A percentile compares a stretch with the other conserved stretches of the same genome.
Evolutionary conservation across 2,329 filamentous ascomycete species (phyloP).

Genomic region (Chaetomium globosum): DNA sequence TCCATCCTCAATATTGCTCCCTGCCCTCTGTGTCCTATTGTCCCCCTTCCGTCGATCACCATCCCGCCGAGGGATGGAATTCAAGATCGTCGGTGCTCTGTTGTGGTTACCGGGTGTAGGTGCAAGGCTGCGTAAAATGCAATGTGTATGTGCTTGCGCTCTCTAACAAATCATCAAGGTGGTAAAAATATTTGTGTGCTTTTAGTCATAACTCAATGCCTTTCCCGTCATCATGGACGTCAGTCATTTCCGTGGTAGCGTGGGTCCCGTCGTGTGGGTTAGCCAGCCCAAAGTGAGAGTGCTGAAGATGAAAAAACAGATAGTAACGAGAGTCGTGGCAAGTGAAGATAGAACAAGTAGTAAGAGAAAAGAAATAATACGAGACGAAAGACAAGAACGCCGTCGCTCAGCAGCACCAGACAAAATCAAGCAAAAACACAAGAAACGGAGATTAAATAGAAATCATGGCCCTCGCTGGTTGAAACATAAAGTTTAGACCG

Average conservation of each 20-base stretch:
- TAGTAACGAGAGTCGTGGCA: slow-evolving; percentile 22
- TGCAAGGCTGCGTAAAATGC: not conserved
- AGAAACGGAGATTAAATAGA: slow-evolving; percentile 36
- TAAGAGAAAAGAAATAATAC: slow-evolving; percentile 12
- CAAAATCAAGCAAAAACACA: slow-evolving; percentile 38
- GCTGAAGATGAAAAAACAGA: slow-evolving; percentile 24
- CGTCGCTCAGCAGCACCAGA: slow-evolving; percentile 34
- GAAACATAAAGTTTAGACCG: slow-evolving; percentile 36
- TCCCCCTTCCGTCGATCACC: not conserved
- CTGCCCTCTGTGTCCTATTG: not conserved
- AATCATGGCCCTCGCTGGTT: slow-evolving; percentile 25
- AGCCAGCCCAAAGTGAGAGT: slow-evolving; percentile 36
- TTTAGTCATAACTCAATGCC: slow-evolving; percentile 27
- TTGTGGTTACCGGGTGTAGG: not conserved
- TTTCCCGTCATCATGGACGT: slow-evolving; percentile 35
- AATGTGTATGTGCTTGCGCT: slow-evolving; percentile 4
- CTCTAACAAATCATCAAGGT: slow-evolving; percentile 36
- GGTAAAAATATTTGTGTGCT: slow-evolving; percentile 14
- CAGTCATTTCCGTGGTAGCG: slow-evolving; percentile 38
- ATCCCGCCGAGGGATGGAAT: not conserved
- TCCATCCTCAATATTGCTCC: not conserved
- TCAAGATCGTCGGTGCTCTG: slow-evolving; percentile 17
- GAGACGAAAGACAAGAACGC: slow-evolving; percentile 31
- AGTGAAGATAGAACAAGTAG: slow-evolving; percentile 16
- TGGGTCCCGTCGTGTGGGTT: slow-evolving; percentile 24